Conservation (phyloP, 495 filamentous ascomycete genomes). For the Aspergillus ellipticus region DNA sequence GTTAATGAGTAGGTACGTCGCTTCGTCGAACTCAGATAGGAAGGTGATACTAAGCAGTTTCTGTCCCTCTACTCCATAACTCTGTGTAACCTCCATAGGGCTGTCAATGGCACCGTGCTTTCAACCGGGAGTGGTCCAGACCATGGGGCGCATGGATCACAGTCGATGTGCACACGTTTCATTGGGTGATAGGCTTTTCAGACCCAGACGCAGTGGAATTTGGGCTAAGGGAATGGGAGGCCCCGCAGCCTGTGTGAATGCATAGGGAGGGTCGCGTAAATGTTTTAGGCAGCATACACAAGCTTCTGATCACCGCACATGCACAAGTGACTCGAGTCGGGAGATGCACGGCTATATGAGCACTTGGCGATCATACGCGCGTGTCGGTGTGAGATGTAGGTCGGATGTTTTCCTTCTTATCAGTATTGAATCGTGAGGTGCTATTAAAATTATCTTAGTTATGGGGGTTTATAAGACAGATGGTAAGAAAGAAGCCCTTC, state of each 20-base stretch:
- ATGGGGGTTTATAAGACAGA: no score
- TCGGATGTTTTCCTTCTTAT: not conserved
- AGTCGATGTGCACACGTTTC: slow-evolving; percentile 27
- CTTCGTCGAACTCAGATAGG: not conserved
- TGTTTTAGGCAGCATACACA: slow-evolving; percentile 52
- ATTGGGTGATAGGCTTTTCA: slow-evolving; percentile 31
- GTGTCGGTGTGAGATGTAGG: slow-evolving; percentile 12
- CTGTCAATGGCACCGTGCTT: slow-evolving; percentile 46
- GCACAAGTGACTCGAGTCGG: slow-evolving; percentile 23
- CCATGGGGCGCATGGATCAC: slow-evolving; percentile 30
- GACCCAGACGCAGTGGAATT: slow-evolving; percentile 32
- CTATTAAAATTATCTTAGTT: no score
- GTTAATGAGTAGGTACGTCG: slow-evolving; percentile 38
- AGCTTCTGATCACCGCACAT: slow-evolving; percentile 34
- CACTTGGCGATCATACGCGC: slow-evolving; percentile 14
- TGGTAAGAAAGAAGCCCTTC: no score
- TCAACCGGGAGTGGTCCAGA: slow-evolving; percentile 48
- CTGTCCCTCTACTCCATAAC: slow-evolving; percentile 52
- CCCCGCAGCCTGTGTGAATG: slow-evolving; percentile 40
- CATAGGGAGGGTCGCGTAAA: no score
- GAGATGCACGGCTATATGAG: slow-evolving; percentile 19
- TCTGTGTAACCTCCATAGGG: slow-evolving; percentile 44
- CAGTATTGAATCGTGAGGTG: no score
- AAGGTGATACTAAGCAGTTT: not conserved
- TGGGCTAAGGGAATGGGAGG: slow-evolving; percentile 29